Percentiles rank a stretch among this genome's conserved stretches.
Evolutionary conservation across 2,329 filamentous ascomycete species (phyloP).

Genomic region (Aspergillus sclerotialis): DNA sequence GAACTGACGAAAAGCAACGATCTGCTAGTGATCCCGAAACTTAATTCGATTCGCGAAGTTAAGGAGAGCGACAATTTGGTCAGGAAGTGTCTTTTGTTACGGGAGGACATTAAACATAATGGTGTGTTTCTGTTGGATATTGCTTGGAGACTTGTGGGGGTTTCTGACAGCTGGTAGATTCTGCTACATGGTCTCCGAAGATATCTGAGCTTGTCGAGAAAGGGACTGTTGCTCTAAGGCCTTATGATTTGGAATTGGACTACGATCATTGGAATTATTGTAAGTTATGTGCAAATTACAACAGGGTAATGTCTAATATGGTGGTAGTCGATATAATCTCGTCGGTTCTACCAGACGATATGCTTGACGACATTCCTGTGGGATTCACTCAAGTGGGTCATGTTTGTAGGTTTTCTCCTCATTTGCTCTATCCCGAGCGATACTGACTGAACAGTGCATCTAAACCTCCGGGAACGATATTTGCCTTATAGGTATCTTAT

Average conservation of each 20-base stretch:
- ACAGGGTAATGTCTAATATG: neutral
- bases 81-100: slow-evolving; percentile 34
- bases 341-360: slow-evolving; percentile 71
- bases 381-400: slow-evolving; percentile 88
- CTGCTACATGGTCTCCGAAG: slow-evolving; percentile 67
- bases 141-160: neutral
- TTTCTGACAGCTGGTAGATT: slow-evolving; percentile 41
- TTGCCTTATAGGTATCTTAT: slow-evolving; percentile 81
- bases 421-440: neutral
- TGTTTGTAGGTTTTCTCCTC: slow-evolving; percentile 51
- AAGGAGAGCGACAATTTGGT: slow-evolving; percentile 49
- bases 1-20: slow-evolving; percentile 60
- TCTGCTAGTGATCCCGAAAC: slow-evolving; percentile 56
- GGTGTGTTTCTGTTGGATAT: slow-evolving; percentile 28
- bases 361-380: slow-evolving; percentile 71
- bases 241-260: slow-evolving; percentile 67
- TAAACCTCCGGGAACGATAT: slow-evolving; percentile 81
- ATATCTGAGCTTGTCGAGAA: slow-evolving; percentile 62
- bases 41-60: slow-evolving; percentile 52
- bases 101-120: slow-evolving; percentile 31
- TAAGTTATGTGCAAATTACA: slow-evolving; percentile 34
- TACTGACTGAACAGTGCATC: slow-evolving; percentile 55
- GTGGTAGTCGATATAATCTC: slow-evolving; percentile 72
- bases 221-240: slow-evolving; percentile 63
- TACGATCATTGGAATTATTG: slow-evolving; percentile 85